phyloP scores from a whole-genome alignment of 306 rosid species.

The Ochetophila trinervis region DNA sequence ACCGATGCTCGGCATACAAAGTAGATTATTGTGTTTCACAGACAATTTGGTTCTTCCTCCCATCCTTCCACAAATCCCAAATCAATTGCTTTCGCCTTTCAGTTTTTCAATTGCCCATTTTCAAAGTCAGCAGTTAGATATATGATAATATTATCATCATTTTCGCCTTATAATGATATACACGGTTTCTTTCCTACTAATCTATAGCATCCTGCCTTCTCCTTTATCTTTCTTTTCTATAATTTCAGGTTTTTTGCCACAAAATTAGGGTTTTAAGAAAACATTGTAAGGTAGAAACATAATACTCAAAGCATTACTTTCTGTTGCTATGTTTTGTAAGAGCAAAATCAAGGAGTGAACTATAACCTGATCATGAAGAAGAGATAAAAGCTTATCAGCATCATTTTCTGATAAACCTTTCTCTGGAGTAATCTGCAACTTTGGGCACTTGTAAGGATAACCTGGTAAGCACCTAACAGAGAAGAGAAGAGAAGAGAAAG shows the following conservation, averaged over 20 bases:
- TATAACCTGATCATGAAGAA: constrained; percentile 75
- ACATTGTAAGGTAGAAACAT: background rate
- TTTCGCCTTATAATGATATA: background rate
- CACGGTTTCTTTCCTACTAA: background rate
- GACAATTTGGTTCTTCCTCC: background rate
- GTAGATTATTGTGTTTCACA: background rate
- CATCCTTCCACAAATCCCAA: background rate
- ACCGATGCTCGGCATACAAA: background rate
- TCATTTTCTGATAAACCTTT: constrained; percentile 61
- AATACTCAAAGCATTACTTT: background rate
- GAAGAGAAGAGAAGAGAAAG: constrained; percentile 1
- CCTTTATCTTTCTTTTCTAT: background rate
- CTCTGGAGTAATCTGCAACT: constrained; percentile 77
- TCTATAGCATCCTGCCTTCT: background rate
- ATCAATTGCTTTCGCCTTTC: background rate
- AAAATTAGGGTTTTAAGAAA: background rate
- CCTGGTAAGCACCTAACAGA: constrained; percentile 75
- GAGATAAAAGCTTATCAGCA: constrained; percentile 61
- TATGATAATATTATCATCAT: background rate
- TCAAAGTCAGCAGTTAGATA: background rate
- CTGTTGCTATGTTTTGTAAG: background rate
- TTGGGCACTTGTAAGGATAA: constrained; percentile 90
- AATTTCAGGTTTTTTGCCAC: background rate
- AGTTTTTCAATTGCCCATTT: background rate
- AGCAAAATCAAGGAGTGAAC: constrained; percentile 14